These are phyloP conservation scores for Botrytis fabae DNA, from an alignment of 2,329 filamentous ascomycete genomes.

Conservation along the genomic window DNA sequence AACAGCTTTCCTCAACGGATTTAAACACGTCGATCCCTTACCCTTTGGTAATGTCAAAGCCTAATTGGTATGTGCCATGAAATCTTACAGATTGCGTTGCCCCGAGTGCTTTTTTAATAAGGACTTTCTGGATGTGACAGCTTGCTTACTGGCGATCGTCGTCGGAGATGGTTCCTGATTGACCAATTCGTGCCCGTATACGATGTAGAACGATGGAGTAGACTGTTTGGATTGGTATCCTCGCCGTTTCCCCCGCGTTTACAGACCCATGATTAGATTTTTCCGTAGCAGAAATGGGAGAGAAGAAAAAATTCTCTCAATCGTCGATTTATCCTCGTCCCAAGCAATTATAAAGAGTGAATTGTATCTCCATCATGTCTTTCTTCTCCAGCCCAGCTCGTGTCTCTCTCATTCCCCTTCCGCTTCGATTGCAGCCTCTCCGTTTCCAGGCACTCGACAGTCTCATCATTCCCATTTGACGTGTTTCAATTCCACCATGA, in stretches of 20 bases:
- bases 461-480: background rate
- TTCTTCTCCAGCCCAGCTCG: conserved; percentile 14
- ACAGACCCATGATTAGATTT: background rate
- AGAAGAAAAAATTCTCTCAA: background rate
- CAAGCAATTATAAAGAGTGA: conserved; percentile 6
- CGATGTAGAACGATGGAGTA: background rate
- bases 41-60: background rate
- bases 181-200: background rate
- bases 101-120: background rate
- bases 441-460: background rate
- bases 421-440: background rate
- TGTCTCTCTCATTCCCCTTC: background rate
- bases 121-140: background rate
- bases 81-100: background rate
- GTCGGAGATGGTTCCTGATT: conserved; percentile 12
- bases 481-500: background rate
- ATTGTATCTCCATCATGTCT: background rate
- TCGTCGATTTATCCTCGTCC: background rate
- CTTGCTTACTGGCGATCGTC: background rate
- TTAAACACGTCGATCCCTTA: background rate
- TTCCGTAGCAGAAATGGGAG: background rate
- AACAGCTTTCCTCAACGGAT: background rate
- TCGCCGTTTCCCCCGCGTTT: background rate
- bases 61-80: background rate
- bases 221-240: background rate